Evolutionary conservation across 352 stramenopile genomes (phyloP), one percentile per base, ranked within the genome.

Genomic region (Pythium dissimile): DNA sequence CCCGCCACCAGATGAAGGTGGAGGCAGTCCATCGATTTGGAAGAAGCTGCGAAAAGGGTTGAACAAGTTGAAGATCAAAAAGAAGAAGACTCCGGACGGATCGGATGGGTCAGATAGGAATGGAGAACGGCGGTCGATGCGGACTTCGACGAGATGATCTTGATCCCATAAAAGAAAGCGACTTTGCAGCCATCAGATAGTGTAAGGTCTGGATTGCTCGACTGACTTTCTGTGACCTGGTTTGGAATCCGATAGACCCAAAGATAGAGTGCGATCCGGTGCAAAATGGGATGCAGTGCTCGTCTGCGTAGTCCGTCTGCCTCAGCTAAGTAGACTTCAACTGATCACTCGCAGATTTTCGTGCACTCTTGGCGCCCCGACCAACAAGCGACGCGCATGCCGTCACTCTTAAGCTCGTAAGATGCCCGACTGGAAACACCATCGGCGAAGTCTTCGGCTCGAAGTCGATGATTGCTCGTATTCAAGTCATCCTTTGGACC

Each of bases 41-140:
- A 62, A 73, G 53, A 89, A 89, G 45, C 48, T 94, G 5, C 84
- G 91, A 35, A 62, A 82, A 18, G 80, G 80, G 30, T 76, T 94
- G 61, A 64, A 73, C 3, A 89, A 88, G 38, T 64, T 93, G 34
- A 76, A 79, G 12, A 82, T 66, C 32, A 76, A 77, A 41, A 72
- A 72, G 49, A 91, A 72, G 39, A 84, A 86, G 46, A 81, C 13
- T 30, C 61, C 57, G 31, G 59, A 59, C 1, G 10, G n/a, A 0
- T 24, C 28, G 32, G 60, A 58, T 9, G 32, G 13, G 5, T 32
- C 54, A n/a, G n/a, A n/a, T n/a, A n/a, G n/a, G 18, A 62, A 16
- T 23, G 27, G 44, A 28, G 58, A 66, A 12, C 49, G 58, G 0
- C 48, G 48, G 41, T 66, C 58, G 13, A 44, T 54, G 16, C 58